Evolutionary conservation across 73 alveolate species (phyloP).

Genomic region (Paramecium sexaurelia): DNA sequence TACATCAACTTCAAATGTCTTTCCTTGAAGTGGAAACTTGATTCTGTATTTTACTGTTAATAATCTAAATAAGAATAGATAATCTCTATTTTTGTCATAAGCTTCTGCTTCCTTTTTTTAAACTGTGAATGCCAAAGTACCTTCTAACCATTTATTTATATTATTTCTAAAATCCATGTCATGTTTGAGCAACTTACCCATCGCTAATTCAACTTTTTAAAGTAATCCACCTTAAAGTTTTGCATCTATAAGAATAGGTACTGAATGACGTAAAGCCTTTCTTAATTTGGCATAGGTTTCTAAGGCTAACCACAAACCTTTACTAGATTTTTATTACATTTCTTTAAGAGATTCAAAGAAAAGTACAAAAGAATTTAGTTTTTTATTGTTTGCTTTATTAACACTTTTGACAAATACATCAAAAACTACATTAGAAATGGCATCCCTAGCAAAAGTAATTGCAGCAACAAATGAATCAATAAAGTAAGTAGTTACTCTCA

Average conservation of each 20-base stretch:
- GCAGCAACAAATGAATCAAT: conserved; percentile 30
- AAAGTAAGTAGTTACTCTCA: conserved; percentile 35
- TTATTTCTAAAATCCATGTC: conserved; percentile 61
- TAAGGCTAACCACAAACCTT: conserved; percentile 20
- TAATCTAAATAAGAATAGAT: conserved; percentile 60
- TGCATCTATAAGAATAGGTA: conserved; percentile 34
- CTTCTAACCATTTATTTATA: conserved; percentile 67
- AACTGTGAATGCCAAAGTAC: conserved; percentile 52
- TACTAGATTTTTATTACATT: background rate
- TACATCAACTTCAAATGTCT: conserved; percentile 63
- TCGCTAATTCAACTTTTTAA: conserved; percentile 41
- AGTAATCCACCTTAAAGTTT: conserved; percentile 14
- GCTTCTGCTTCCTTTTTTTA: conserved; percentile 56
- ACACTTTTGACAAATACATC: conserved; percentile 53
- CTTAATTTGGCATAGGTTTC: conserved; percentile 42
- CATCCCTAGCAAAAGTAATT: conserved; percentile 41
- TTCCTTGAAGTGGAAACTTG: conserved; percentile 65
- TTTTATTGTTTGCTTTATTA: conserved; percentile 51
- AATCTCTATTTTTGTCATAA: conserved; percentile 58
- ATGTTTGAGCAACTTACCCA: conserved; percentile 53
- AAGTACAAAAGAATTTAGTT: conserved; percentile 40
- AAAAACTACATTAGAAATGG: background rate
- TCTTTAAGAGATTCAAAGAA: conserved; percentile 34
- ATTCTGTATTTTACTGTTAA: conserved; percentile 63
- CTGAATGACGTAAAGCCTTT: conserved; percentile 5